Percentiles rank a stretch among this genome's conserved stretches.
Conservation (phyloP, 2,329 filamentous ascomycete genomes). For the Ophiostoma sp. region DNA sequence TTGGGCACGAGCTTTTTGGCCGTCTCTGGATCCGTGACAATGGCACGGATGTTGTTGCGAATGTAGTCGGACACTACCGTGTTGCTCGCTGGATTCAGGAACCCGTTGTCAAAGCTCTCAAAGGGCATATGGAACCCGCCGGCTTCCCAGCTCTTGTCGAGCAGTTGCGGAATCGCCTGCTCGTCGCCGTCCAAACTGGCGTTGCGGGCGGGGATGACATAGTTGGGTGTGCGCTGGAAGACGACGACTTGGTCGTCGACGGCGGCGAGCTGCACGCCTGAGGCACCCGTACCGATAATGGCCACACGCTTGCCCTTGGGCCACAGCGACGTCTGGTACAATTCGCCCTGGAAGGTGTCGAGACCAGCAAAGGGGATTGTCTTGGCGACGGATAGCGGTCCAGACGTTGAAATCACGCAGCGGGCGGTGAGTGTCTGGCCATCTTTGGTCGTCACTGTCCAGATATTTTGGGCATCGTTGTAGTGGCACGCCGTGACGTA, state of each 20-base stretch:
- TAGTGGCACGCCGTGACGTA: slow-evolving; percentile 52
- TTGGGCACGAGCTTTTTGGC: slow-evolving; percentile 41
- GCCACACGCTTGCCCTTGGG: slow-evolving; percentile 62
- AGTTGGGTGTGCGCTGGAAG: slow-evolving; percentile 75
- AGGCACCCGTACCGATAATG: slow-evolving; percentile 75
- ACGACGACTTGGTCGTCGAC: slow-evolving; percentile 69
- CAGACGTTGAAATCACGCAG: slow-evolving; percentile 59
- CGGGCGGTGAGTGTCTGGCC: slow-evolving; percentile 45
- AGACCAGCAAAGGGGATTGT: slow-evolving; percentile 65
- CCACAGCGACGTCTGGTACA: slow-evolving; percentile 62
- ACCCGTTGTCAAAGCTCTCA: slow-evolving; percentile 31
- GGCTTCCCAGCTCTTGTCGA: slow-evolving; percentile 22
- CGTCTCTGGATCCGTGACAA: slow-evolving; percentile 39
- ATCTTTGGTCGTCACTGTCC: slow-evolving; percentile 39
- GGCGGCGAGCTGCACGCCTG: slow-evolving; percentile 66
- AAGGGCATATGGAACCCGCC: slow-evolving; percentile 25
- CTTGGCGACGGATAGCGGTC: slow-evolving; percentile 66
- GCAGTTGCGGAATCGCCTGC: neutral
- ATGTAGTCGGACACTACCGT: slow-evolving; percentile 35
- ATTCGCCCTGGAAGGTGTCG: slow-evolving; percentile 54
- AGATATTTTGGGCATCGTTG: slow-evolving; percentile 54
- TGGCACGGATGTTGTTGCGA: slow-evolving; percentile 41
- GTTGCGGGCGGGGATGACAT: slow-evolving; percentile 52
- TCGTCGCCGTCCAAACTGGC: slow-evolving; percentile 9
- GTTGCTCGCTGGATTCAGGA: slow-evolving; percentile 36